A percentile compares a stretch with the other conserved stretches of the same genome.
Evolutionary conservation across 352 stramenopile species (phyloP).

Genomic region (Saprolegnia diclina): DNA sequence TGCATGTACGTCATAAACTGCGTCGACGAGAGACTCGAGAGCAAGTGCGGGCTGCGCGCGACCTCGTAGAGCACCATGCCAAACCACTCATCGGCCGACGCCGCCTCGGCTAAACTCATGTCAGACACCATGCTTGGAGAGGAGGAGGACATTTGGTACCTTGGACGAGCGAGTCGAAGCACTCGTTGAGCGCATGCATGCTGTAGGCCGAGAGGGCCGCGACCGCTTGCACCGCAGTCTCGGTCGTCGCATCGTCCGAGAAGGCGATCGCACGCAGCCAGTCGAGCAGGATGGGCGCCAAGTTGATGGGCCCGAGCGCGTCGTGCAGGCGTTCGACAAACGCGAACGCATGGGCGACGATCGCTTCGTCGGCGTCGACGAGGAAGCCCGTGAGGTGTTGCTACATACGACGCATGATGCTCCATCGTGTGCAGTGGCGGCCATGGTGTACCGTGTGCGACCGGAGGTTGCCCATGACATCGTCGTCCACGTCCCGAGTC

Average conservation of each 20-base stretch:
- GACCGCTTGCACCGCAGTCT: background rate
- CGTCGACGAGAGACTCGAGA: background rate
- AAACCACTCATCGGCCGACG: background rate
- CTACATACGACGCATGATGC: background rate
- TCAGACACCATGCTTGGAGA: background rate
- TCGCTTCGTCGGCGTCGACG: background rate
- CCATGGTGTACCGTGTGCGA: constrained; percentile 2
- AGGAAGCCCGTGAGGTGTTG: background rate
- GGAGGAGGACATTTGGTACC: background rate
- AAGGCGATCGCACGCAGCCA: background rate
- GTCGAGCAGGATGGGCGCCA: background rate
- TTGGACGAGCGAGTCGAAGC: background rate
- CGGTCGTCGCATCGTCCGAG: background rate
- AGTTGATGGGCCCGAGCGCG: background rate
- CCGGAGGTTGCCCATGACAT: background rate
- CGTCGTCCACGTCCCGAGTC: background rate
- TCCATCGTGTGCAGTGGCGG: background rate
- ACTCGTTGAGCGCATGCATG: background rate
- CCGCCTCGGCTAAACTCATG: background rate
- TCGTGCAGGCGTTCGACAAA: background rate
- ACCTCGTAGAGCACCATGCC: background rate
- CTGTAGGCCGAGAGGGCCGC: background rate
- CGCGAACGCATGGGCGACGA: background rate
- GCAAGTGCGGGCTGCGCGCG: background rate
- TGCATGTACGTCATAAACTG: background rate